Percentiles rank a stretch among this genome's conserved stretches.
phyloP scores from a whole-genome alignment of 192 early-diverging fungal genomes.

The Chytriomyces sp. region DNA sequence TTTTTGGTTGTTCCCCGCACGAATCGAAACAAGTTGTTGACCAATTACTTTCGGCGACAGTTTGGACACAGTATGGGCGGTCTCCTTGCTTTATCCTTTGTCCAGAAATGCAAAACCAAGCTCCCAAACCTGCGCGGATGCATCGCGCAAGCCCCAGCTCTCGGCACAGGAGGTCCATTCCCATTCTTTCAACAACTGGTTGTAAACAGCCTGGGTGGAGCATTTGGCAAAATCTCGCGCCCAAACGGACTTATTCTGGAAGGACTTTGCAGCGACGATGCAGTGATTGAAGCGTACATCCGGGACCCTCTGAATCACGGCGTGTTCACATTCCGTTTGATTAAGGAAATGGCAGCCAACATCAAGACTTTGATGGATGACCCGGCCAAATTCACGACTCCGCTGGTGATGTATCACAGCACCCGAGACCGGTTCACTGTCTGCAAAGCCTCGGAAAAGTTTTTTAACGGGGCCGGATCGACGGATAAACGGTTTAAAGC shows the following conservation, averaged over 20 bases:
- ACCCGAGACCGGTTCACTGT: conserved; percentile 15
- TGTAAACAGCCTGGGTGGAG: neutral
- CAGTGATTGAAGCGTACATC: conserved; percentile 2
- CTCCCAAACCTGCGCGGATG: conserved; percentile 32
- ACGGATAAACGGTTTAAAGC: conserved; percentile 24
- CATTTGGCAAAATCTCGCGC: conserved; percentile 5
- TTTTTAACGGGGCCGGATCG: conserved; percentile 1
- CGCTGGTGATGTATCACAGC: conserved; percentile 34
- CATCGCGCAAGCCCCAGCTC: conserved; percentile 35
- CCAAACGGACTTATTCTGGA: conserved; percentile 2
- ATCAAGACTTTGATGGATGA: neutral
- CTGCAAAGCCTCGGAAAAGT: conserved; percentile 4
- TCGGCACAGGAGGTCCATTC: conserved; percentile 12
- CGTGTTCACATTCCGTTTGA: conserved; percentile 19
- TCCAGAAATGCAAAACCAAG: conserved; percentile 1
- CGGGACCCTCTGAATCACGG: conserved; percentile 25
- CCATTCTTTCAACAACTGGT: conserved; percentile 1
- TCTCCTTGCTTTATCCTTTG: conserved; percentile 38
- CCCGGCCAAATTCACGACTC: conserved; percentile 14
- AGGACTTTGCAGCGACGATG: conserved; percentile 6
- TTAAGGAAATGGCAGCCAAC: conserved; percentile 13
- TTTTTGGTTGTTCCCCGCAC: neutral
- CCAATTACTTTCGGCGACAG: too few relatives aligned
- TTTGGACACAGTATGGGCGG: conserved; percentile 57
- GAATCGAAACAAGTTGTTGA: neutral